Conservation (phyloP, 78 protist genomes). For the Chrysochromulina tobinii region DNA sequence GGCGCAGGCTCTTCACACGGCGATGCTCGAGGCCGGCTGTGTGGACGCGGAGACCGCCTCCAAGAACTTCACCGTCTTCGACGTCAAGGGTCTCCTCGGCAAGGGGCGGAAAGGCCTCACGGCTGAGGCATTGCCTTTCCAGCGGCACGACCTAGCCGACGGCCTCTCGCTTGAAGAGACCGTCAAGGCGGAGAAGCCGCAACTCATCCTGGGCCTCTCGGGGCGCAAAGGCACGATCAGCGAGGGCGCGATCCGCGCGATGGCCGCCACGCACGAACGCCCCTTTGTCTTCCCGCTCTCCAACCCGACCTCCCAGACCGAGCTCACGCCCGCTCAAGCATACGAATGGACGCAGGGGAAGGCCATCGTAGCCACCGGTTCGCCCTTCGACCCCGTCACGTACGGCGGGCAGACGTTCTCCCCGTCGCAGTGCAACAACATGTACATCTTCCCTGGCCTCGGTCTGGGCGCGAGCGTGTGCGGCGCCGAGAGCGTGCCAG, state of each 20-base stretch:
- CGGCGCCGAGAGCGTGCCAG: slow-evolving; percentile 34
- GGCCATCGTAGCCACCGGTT: slow-evolving; percentile 66
- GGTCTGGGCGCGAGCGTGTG: slow-evolving; percentile 55
- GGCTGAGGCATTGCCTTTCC: too few species aligned
- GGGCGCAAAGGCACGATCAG: slow-evolving; percentile 79
- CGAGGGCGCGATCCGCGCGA: slow-evolving; percentile 63
- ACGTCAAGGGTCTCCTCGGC: neutral
- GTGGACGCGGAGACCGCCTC: too few species aligned
- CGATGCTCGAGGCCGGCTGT: neutral
- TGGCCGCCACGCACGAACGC: slow-evolving; percentile 50
- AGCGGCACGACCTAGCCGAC: neutral
- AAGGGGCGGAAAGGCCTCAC: neutral
- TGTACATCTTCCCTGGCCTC: slow-evolving; percentile 77
- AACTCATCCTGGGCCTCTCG: slow-evolving; percentile 86
- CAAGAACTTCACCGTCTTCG: neutral
- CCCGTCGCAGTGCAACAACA: slow-evolving; percentile 71
- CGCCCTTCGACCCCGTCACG: slow-evolving; percentile 55
- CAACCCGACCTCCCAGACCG: slow-evolving; percentile 68
- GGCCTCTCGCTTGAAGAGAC: neutral
- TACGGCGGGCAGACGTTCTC: neutral
- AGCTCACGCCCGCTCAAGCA: slow-evolving; percentile 60
- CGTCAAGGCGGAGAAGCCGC: slow-evolving; percentile 70
- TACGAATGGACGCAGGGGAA: slow-evolving; percentile 55
- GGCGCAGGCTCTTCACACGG: neutral
- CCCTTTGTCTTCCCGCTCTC: slow-evolving; percentile 92